phyloP scores from a whole-genome alignment of 2,329 filamentous ascomycete genomes.

The Colletotrichum karsti region DNA sequence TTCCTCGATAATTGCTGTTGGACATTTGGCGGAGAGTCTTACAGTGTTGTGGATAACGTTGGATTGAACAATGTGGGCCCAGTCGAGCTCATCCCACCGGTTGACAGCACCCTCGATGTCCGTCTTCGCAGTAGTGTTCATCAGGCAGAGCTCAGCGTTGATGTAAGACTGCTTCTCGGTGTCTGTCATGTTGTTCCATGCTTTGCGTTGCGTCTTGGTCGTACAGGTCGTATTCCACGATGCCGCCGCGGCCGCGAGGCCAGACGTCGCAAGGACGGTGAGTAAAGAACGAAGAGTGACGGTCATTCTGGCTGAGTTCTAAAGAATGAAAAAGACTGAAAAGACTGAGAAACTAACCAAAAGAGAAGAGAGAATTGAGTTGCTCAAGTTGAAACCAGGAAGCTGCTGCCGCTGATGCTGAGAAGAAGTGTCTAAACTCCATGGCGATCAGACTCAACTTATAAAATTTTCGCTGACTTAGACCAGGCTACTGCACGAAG shows the following conservation, averaged over 20 bases:
- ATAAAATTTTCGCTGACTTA: constrained; percentile 1
- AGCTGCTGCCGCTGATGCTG: neutral
- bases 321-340: neutral
- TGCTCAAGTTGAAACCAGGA: neutral
- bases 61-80: constrained; percentile 26
- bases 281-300: constrained; percentile 4
- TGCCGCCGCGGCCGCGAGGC: neutral
- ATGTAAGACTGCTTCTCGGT: constrained; percentile 30
- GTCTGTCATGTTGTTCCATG: constrained; percentile 28
- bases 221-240: constrained; percentile 11
- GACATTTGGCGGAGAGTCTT: constrained; percentile 32
- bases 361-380: neutral
- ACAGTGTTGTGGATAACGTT: constrained; percentile 26
- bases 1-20: neutral
- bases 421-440: neutral
- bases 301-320: neutral
- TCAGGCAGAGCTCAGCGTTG: constrained; percentile 30
- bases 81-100: constrained; percentile 30
- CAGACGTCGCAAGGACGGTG: neutral
- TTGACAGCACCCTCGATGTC: constrained; percentile 22
- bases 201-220: constrained; percentile 9
- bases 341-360: neutral
- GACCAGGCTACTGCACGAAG: neutral
- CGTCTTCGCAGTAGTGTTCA: constrained; percentile 17
- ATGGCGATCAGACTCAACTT: neutral